Evolutionary conservation across 192 early-diverging fungal species (phyloP), one percentile per base, ranked within the genome.

Genomic region (Coemansia sp.): DNA sequence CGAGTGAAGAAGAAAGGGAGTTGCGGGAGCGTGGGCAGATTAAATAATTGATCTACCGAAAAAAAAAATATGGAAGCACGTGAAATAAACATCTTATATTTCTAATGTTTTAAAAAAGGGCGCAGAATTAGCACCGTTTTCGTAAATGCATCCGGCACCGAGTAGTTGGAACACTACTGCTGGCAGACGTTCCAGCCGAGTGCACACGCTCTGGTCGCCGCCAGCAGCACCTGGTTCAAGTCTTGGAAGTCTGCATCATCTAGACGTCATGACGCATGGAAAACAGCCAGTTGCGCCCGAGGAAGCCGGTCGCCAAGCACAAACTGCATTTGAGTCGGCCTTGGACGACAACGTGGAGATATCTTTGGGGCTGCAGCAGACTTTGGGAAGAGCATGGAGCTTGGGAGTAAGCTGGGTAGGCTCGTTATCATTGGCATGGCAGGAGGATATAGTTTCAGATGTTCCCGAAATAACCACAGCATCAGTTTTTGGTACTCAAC

Each of bases 1-100:
- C 75, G 2, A 65, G 46, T 11, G 75, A 78, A 12, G 75, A 78
- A 23, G 69, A 68, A 48, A 59, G 61, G 48, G 75, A 78, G 47
- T 58, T 78, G 28, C 64, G 69, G 8, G 75, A 72, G 44, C 74
- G 68, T 33, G 74, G 68, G 3, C 64, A 56, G 65, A 39, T 71
- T 13, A 72, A 46, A 18, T 69, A 57, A 21, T 18, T 35, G 6
- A 31, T 31, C 30, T 31, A 31, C 6, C 1, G 10, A 7, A 35
- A 9, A 35, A 35, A 35, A 6, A 35, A 7, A 10, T 18, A 6
- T 13, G 6, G 6, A 2, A 45, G 19, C 41, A 43, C 41, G 41
- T 43, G 41, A 43, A 43, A 43, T 43, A 35, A 35, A 35, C 33
- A 5, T 9, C 7, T 10, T 9, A 35, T 1, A 26, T 26, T 26